Evolutionary conservation across 768 basidiomycete genomes (phyloP), one percentile per base, ranked within the genome.

Genomic region (Mycena floridula): DNA sequence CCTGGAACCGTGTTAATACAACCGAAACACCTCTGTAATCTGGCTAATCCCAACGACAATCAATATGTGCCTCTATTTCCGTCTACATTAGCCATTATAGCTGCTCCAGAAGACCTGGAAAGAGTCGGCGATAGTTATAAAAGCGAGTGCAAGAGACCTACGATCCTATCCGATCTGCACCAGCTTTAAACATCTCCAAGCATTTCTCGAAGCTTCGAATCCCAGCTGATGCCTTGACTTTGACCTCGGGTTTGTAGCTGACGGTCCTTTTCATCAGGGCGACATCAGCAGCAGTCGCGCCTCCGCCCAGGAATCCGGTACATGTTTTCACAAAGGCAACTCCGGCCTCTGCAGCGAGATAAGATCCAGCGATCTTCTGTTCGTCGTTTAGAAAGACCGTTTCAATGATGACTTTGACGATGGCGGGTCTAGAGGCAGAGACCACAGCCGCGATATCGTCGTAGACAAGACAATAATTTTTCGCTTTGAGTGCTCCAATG

Each of bases 141-240:
- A 25, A 28, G 38, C 49, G 43, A 35, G 27, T 16, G 18, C 24
- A 20, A 12, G n/a, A 20, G 16, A 66, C 74, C 46, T 53, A 77
- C 74, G 73, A 74, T 62, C 76, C 76, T 45, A 76, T 71, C 47
- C 76, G 62, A 45, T 75, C 74, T 5, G 76, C 74, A 3, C 76
- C 74, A 18, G 74, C 70, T 24, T 51, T 52, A 35, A 76, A 60
- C 70, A 77, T 70, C 47, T 72, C 68, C 41, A 65, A 23, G 50
- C 71, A 76, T 40, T 64, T 62, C 8, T 73, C 70, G 40, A 74
- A 68, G 2, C 62, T 69, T 8, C 70, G 54, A n/a, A 78, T 70
- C 4, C 75, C 75, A 8, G 69, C 76, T 8, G 72, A 73, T 7
- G 74, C 74, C 52, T 78, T 78, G 30, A 76, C 72, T 51, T 70